Evolutionary conservation across 2,329 filamentous ascomycete genomes (phyloP).

Genomic region (Pseudogymnoascus sp.): DNA sequence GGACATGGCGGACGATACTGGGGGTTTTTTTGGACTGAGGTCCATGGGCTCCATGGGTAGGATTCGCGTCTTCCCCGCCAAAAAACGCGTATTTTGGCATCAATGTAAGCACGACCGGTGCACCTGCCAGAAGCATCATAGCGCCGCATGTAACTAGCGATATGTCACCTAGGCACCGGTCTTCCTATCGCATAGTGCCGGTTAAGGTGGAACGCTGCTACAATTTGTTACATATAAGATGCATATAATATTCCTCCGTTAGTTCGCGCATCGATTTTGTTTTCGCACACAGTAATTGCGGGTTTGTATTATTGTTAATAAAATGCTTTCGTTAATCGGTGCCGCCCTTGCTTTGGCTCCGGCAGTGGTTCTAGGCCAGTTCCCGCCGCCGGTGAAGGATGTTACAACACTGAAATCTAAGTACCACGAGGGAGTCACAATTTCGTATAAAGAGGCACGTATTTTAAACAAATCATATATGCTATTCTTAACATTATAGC

Average conservation of each 20-base stretch:
- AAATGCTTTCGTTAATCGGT: background rate
- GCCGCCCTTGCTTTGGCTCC: background rate
- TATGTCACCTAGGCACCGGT: background rate
- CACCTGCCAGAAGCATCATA: conserved; percentile 1
- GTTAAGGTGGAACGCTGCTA: background rate
- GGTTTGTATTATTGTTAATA: background rate
- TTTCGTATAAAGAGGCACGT: conserved; percentile 14
- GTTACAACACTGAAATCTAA: conserved; percentile 13
- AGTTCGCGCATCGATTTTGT: background rate
- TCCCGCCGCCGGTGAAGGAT: conserved; percentile 12
- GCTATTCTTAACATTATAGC: background rate
- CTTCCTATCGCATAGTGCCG: background rate
- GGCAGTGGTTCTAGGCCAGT: background rate
- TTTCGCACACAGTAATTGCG: background rate
- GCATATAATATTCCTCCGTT: background rate
- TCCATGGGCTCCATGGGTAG: background rate
- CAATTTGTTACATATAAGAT: background rate
- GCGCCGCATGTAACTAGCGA: background rate
- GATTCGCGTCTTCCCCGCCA: background rate
- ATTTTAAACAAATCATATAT: background rate
- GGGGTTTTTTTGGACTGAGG: background rate
- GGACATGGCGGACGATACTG: background rate
- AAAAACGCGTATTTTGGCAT: background rate
- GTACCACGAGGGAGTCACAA: conserved; percentile 14
- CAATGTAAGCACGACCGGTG: background rate